These are phyloP conservation scores for Fusarium zealandicum DNA, from an alignment of 2,329 filamentous ascomycete species.

Conservation along the genomic window DNA sequence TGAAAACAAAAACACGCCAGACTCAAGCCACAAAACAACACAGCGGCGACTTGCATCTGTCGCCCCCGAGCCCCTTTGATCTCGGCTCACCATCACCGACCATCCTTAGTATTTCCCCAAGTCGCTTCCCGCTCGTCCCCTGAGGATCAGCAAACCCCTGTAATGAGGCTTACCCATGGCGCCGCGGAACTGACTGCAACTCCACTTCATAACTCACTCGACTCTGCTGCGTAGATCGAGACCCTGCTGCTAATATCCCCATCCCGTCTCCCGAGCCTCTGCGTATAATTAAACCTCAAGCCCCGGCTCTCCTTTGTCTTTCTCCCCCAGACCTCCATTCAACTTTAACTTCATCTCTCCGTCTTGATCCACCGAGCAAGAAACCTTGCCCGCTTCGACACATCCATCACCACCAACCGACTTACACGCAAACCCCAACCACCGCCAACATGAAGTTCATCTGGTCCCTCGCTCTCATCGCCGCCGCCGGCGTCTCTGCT, in stretches of 20 bases:
- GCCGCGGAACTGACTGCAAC: not conserved
- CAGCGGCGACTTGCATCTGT: conserved; percentile 9
- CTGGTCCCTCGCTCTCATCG: conserved; percentile 50
- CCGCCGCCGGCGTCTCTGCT: conserved; percentile 46
- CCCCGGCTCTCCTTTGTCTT: conserved; percentile 15
- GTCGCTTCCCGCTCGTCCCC: no score
- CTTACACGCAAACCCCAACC: conserved; percentile 10
- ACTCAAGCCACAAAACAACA: conserved; percentile 24
- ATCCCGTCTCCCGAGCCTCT: conserved; percentile 23
- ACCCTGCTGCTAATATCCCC: conserved; percentile 31
- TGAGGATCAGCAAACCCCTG: conserved; percentile 7
- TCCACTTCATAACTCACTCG: conserved; percentile 8
- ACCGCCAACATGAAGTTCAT: conserved; percentile 55
- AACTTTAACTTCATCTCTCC: conserved; percentile 1
- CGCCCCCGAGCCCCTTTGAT: conserved; percentile 4
- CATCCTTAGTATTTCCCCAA: no score
- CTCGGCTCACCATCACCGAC: not conserved
- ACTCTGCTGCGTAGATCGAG: conserved; percentile 17
- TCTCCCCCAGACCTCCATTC: conserved; percentile 3
- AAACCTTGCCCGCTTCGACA: not conserved
- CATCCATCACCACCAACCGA: not conserved
- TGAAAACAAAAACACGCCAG: conserved; percentile 12
- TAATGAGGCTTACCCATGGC: conserved; percentile 11
- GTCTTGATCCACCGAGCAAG: not conserved
- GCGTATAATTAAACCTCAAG: conserved; percentile 24